Percentiles rank a stretch among this genome's conserved stretches.
Conservation (phyloP, 192 early-diverging fungal species). For the Oehlia diaphana region DNA sequence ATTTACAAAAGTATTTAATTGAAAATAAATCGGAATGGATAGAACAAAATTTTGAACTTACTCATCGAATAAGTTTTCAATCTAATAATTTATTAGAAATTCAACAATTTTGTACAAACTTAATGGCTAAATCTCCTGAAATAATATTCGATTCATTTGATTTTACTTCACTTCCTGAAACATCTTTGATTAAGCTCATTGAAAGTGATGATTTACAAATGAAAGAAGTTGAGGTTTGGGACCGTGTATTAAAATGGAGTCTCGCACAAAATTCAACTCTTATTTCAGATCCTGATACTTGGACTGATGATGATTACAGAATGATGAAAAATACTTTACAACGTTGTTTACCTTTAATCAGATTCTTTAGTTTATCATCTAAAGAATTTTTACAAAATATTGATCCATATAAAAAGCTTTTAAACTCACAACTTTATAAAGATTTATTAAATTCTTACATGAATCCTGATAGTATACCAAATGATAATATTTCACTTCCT, state of each 20-base stretch:
- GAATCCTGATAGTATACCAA: not conserved
- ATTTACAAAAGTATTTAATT: not conserved
- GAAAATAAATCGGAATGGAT: not conserved
- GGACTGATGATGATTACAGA: not conserved
- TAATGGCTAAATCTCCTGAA: not conserved
- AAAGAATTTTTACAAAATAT: not conserved
- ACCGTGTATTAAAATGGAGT: not conserved
- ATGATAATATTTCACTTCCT: not conserved
- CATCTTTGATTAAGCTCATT: not conserved
- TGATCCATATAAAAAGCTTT: not conserved
- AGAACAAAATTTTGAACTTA: not conserved
- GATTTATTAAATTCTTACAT: not conserved
- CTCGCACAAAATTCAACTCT: not conserved
- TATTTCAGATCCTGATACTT: not conserved
- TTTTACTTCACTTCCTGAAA: not conserved
- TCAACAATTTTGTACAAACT: not conserved
- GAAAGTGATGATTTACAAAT: not conserved
- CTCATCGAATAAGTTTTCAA: not conserved
- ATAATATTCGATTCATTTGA: not conserved
- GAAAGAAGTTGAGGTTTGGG: conserved; percentile 8
- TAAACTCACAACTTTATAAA: not conserved
- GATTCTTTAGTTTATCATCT: conserved; percentile 1
- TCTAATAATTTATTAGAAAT: not conserved
- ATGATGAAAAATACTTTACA: not conserved
- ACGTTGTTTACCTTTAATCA: not conserved